Evolutionary conservation across 257 asterid species (phyloP), one percentile per base, ranked within the genome.

Genomic region (Parsonsia alboflavescens): DNA sequence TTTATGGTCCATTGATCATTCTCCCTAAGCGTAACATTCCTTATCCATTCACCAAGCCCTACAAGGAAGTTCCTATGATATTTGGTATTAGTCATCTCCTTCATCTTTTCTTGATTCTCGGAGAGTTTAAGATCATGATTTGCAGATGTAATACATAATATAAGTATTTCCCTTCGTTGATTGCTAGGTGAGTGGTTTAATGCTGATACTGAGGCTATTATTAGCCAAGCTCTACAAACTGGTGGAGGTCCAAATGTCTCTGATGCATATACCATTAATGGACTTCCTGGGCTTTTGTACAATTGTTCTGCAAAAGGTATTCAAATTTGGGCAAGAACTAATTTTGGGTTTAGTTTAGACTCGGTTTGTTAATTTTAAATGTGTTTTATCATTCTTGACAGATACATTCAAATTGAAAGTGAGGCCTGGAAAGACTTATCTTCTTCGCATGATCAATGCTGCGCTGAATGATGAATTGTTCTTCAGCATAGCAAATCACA

Each of bases 111-210:
- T 8, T 19, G 0, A 6, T 71, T 54, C 15, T 13, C 16, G 57
- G 16, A 56, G 39, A 16, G 16, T 63, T 73, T 58, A 10, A 7
- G 24, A 49, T 49, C 39, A 33, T 33, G 39, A 33, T 46, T 46
- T 46, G 13, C 52, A 46, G 52, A 46, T 46, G 10, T 44, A 13
- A 5, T 5, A 5, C 41, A 13, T 17, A 61, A 53, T 8, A 3
- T 42, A 42, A 42, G 73, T 7, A 1, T 30, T 11, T 7, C 15
- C 10, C 10, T 2, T 53, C 15, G 36, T 16, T 58, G 6, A 76
- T 68, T 4, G 13, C 0, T 76, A 89, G 96, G 96, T 69, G 96
- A 89, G 78, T 89, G 96, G 96, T 89, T 89, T 88, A 89, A 87
- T 67, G 89, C 63, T 7, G 86, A 89, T 67, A 79, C 92, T 17